These are phyloP conservation scores for Cystobasidium tubakii DNA, from an alignment of 768 basidiomycete genomes.

Conservation along the genomic window DNA sequence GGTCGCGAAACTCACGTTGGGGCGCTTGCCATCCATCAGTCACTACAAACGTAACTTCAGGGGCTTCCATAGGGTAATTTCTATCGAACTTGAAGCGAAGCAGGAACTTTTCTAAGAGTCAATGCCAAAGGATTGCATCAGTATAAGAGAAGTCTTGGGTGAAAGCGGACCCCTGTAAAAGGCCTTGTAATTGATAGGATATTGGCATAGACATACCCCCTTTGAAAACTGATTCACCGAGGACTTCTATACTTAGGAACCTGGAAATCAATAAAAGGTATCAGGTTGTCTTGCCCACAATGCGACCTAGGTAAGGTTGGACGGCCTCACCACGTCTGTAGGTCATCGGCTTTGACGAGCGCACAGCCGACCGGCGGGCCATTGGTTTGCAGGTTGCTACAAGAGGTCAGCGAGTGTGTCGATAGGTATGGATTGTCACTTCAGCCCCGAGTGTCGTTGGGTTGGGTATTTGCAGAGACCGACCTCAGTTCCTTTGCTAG, in stretches of 20 bases:
- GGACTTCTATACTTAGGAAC: constrained; percentile 35
- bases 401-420: neutral
- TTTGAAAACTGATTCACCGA: constrained; percentile 39
- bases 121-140: neutral
- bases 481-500: constrained; percentile 37
- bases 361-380: constrained; percentile 36
- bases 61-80: constrained; percentile 39
- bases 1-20: constrained; percentile 32
- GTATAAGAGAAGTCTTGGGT: too few species aligned
- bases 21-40: constrained; percentile 30
- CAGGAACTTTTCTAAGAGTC: constrained; percentile 28
- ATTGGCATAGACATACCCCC: constrained; percentile 18
- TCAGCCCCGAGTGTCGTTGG: neutral
- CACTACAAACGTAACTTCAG: constrained; percentile 38
- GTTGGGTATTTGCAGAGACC: neutral
- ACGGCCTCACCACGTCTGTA: constrained; percentile 26
- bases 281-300: too few species aligned
- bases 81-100: constrained; percentile 37
- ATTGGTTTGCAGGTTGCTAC: constrained; percentile 15
- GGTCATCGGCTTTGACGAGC: constrained; percentile 38
- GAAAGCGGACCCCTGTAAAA: too few species aligned
- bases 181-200: neutral
- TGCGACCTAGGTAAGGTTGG: too few species aligned
- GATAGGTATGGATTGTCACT: too few species aligned
- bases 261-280: neutral